Base-by-base conservation (phyloP, 2,329 filamentous ascomycete genomes). In the Ceratocystis alfenasii region DNA sequence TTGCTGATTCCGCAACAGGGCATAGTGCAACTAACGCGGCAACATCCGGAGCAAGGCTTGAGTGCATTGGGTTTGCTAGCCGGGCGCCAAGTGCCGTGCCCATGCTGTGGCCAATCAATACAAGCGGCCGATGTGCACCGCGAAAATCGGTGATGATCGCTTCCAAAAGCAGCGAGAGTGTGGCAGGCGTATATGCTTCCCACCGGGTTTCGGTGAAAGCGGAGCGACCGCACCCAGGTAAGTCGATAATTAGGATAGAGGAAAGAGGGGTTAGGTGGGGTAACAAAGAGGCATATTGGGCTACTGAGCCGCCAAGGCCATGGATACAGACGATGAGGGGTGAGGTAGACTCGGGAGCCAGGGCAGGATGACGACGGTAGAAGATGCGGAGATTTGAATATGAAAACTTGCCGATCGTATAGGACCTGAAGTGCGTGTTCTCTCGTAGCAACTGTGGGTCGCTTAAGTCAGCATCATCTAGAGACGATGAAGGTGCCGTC, bases 321-420 rank as follows among this genome's bases (percentile, higher is more conserved):
- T 97, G 94, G 66, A 97, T 80, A 73, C 95, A 96, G 55, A 97
- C 91, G 2, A 97, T 78, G 8, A 99, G 77, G 1, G 94, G 94
- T 8, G 55, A 12, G 12, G 3, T 8, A 12, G 55, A 15, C 8
- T 25, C 20, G 10, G 48, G 48, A 28, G 15, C 17, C 0, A 89
- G 86, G 0, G 83, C 81, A 1, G 90, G 89, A 75, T 96, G 94
- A 65, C 84, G 83, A 66, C 87, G 84, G 76, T 88, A 92, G 74
- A 97, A 96, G 55, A 92, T 86, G 66, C 93, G 85, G 69, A 97
- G 81, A 41, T 81, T 83, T 1, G 85, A 82, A 73, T 96, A 97
- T 7, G 82, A 86, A 69, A 86, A 86, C 33, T 75, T 76, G 17
- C 79, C 80, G 2, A 91, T 92, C n/a, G 81, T 85, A 74, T 91